Percentiles rank a stretch among this genome's conserved stretches.
phyloP scores from a whole-genome alignment of 495 filamentous ascomycete species.

The Parmelia sp. region DNA sequence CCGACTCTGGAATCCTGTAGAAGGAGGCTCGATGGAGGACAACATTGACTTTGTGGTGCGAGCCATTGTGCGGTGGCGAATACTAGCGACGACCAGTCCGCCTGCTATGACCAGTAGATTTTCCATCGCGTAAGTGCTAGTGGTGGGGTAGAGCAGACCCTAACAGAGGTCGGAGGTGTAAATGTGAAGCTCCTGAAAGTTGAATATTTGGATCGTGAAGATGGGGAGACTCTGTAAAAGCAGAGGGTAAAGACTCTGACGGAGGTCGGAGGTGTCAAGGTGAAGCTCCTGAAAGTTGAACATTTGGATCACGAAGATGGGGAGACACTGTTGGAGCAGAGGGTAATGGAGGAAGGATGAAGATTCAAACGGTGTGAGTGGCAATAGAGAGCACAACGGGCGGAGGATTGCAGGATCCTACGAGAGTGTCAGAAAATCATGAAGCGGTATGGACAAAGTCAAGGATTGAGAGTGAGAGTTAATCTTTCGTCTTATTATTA shows the following conservation, averaged over 20 bases:
- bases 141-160: conserved; percentile 7
- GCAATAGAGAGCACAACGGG: background rate
- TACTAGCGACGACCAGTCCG: background rate
- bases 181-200: background rate
- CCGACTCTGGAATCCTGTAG: background rate
- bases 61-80: conserved; percentile 5
- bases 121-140: conserved; percentile 11
- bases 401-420: background rate
- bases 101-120: background rate
- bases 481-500: background rate
- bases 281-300: background rate
- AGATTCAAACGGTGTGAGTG: background rate
- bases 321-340: background rate
- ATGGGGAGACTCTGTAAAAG: background rate
- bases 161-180: background rate
- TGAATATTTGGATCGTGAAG: background rate
- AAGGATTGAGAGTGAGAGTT: background rate
- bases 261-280: background rate
- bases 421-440: background rate
- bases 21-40: background rate
- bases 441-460: no score
- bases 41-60: background rate
- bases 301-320: background rate
- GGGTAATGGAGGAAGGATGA: background rate
- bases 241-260: background rate